phyloP scores from a whole-genome alignment of 2,329 filamentous ascomycete genomes.

The Penicillium sp. region DNA sequence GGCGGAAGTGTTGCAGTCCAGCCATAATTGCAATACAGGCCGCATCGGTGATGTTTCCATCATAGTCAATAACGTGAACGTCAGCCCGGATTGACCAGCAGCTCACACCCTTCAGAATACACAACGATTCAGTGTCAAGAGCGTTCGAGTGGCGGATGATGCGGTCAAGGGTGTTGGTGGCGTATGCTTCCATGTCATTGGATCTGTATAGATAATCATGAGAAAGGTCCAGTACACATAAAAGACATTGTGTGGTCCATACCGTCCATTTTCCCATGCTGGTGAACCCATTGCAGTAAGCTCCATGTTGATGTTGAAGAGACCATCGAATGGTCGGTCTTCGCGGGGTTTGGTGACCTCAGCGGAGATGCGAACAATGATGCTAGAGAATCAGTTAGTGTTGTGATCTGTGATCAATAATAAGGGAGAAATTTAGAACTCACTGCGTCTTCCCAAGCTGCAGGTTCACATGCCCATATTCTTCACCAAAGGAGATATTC shows the following conservation, averaged over 20 bases:
- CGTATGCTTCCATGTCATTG: slow-evolving; percentile 78
- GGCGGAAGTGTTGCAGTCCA: slow-evolving; percentile 84
- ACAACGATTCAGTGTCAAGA: slow-evolving; percentile 92
- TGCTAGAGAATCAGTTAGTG: slow-evolving; percentile 51
- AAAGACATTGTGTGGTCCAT: slow-evolving; percentile 26
- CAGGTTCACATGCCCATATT: slow-evolving; percentile 87
- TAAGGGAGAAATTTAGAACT: slow-evolving; percentile 14
- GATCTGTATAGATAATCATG: slow-evolving; percentile 50
- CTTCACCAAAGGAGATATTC: slow-evolving; percentile 78
- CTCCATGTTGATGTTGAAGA: slow-evolving; percentile 90
- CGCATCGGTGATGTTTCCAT: slow-evolving; percentile 85
- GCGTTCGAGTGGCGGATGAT: slow-evolving; percentile 88
- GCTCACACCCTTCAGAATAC: slow-evolving; percentile 84
- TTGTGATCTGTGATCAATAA: neutral
- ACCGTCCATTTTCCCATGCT: slow-evolving; percentile 80
- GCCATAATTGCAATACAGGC: slow-evolving; percentile 84
- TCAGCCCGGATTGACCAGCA: slow-evolving; percentile 91
- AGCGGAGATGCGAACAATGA: slow-evolving; percentile 80
- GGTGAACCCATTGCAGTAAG: slow-evolving; percentile 90
- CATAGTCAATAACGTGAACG: slow-evolving; percentile 85
- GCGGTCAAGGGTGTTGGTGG: slow-evolving; percentile 88
- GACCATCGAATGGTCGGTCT: slow-evolving; percentile 90
- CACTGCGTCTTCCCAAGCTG: slow-evolving; percentile 87
- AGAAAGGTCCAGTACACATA: neutral
- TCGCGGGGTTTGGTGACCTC: slow-evolving; percentile 82